Evolutionary conservation across 257 asterid genomes (phyloP).

Genomic region (Solanum rostratum): DNA sequence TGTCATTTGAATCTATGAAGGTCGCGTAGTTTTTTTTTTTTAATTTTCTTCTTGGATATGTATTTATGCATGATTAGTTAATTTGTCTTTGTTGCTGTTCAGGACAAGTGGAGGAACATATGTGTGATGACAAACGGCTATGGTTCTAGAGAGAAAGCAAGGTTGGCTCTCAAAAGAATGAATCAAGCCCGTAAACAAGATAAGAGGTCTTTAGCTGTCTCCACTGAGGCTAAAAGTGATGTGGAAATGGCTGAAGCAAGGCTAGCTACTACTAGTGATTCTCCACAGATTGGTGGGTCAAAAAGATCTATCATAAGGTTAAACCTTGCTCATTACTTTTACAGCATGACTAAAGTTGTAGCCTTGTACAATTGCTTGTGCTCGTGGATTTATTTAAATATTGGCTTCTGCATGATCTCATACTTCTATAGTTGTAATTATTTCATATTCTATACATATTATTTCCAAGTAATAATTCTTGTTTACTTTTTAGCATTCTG

Average conservation of each 20-base stretch:
- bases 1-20: background rate
- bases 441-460: background rate
- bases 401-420: background rate
- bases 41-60: background rate
- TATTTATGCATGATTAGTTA: background rate
- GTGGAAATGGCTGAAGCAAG: constrained; percentile 50
- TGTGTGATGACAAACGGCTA: constrained; percentile 91
- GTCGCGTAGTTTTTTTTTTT: background rate
- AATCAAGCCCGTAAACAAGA: constrained; percentile 51
- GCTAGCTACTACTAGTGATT: constrained; percentile 41
- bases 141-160: constrained; percentile 85
- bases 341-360: background rate
- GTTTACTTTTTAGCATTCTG: background rate
- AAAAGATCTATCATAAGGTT: constrained; percentile 83
- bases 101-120: constrained; percentile 99
- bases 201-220: constrained; percentile 37
- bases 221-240: constrained; percentile 44
- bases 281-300: constrained; percentile 60
- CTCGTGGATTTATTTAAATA: background rate
- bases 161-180: constrained; percentile 61
- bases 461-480: background rate
- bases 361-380: background rate
- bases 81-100: constrained; percentile 15
- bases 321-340: background rate
- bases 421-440: background rate